Evolutionary conservation across 495 filamentous ascomycete genomes (phyloP).

Genomic region (Apiosordaria backusii): DNA sequence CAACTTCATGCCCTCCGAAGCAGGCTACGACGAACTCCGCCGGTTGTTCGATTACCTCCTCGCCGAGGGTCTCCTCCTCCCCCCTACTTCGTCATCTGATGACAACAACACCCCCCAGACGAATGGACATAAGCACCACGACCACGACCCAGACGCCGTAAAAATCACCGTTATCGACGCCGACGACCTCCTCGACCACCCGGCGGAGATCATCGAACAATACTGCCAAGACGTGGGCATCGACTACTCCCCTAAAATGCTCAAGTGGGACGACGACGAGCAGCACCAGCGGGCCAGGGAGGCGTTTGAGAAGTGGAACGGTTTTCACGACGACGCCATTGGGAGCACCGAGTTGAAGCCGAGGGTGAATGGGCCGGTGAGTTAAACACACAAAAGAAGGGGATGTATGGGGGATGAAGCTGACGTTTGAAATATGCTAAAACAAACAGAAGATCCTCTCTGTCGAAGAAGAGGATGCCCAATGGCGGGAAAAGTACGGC

Average conservation of each 20-base stretch:
- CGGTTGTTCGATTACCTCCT: slow-evolving; percentile 79
- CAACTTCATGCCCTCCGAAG: slow-evolving; percentile 78
- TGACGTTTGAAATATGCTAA: neutral
- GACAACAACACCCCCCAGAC: slow-evolving; percentile 57
- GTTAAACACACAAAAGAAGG: slow-evolving; percentile 29
- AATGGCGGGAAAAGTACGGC: slow-evolving; percentile 83
- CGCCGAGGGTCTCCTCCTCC: slow-evolving; percentile 42
- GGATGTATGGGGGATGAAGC: neutral
- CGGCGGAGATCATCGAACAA: slow-evolving; percentile 63
- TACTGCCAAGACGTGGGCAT: slow-evolving; percentile 79
- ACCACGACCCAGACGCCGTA: slow-evolving; percentile 17
- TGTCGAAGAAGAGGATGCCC: slow-evolving; percentile 63
- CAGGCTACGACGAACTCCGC: slow-evolving; percentile 85
- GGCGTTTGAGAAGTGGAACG: slow-evolving; percentile 92
- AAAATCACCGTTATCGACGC: slow-evolving; percentile 88
- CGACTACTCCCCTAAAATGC: slow-evolving; percentile 66
- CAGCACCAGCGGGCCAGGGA: slow-evolving; percentile 60
- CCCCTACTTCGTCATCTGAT: neutral
- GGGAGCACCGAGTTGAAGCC: slow-evolving; percentile 69
- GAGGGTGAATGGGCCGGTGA: slow-evolving; percentile 59
- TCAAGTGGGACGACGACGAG: slow-evolving; percentile 73
- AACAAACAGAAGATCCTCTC: slow-evolving; percentile 35
- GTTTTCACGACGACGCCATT: slow-evolving; percentile 94
- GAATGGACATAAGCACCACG: slow-evolving; percentile 24
- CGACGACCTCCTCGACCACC: slow-evolving; percentile 85